Evolutionary conservation across 2,329 filamentous ascomycete species (phyloP).

Genomic region (Sarocladium strictum): DNA sequence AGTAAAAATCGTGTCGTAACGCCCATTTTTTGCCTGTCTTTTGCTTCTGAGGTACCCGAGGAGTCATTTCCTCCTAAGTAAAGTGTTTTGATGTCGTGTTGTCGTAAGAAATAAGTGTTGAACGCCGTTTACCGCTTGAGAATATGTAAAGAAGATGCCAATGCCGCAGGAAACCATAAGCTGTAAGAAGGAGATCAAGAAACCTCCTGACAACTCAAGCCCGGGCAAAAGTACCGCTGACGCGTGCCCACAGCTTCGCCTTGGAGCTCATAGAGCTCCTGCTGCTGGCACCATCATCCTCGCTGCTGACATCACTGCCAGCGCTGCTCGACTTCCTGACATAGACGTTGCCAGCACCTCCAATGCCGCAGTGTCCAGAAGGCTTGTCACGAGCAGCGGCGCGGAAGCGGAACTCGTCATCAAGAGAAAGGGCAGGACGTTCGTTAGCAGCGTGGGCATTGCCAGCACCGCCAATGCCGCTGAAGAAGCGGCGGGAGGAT

Average conservation of each 20-base stretch:
- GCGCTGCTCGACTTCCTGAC: constrained; percentile 38
- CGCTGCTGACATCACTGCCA: constrained; percentile 14
- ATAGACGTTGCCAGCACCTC: constrained; percentile 60
- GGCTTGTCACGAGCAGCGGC: constrained; percentile 30
- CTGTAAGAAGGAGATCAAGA: background rate
- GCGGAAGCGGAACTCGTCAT: constrained; percentile 36
- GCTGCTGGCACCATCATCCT: constrained; percentile 14
- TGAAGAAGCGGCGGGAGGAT: constrained; percentile 50
- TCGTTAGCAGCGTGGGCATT: constrained; percentile 48
- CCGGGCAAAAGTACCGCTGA: constrained; percentile 26
- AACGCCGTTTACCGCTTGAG: constrained; percentile 2
- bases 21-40: background rate
- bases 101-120: background rate
- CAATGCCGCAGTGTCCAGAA: constrained; percentile 58
- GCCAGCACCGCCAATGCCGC: constrained; percentile 61
- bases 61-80: background rate
- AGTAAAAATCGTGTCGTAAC: background rate
- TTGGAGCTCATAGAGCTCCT: constrained; percentile 34
- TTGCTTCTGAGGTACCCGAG: constrained; percentile 9
- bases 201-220: constrained; percentile 16
- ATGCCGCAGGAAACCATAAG: background rate
- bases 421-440: constrained; percentile 42
- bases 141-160: background rate
- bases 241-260: constrained; percentile 26
- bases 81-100: constrained; percentile 6